These are phyloP conservation scores for Rosa hybrid DNA, from an alignment of 331 rosid species.

Conservation along the genomic window DNA sequence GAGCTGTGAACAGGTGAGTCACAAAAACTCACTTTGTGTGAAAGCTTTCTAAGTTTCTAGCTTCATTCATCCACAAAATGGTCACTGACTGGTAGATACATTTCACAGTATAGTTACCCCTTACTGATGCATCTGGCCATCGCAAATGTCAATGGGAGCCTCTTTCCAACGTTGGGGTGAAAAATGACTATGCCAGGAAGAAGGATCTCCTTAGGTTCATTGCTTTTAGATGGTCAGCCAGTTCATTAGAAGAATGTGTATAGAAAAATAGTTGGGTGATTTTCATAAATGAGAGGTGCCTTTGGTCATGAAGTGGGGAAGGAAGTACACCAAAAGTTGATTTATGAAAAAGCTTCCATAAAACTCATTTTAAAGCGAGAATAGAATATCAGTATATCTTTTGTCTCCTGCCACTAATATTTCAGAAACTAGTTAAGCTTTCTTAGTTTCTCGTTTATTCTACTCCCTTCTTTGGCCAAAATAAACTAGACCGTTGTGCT, in stretches of 20 bases:
- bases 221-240: slow-evolving; percentile 16
- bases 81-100: slow-evolving; percentile 28
- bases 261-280: not conserved
- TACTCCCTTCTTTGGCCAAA: not conserved
- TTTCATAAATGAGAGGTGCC: slow-evolving; percentile 1
- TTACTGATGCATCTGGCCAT: slow-evolving; percentile 34
- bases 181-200: slow-evolving; percentile 27
- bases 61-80: slow-evolving; percentile 24
- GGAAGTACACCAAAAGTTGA: not conserved
- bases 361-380: not conserved
- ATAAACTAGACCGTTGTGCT: not conserved
- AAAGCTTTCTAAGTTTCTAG: slow-evolving; percentile 30
- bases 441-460: not conserved
- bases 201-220: slow-evolving; percentile 16
- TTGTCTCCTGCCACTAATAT: not conserved
- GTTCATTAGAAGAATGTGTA: not conserved
- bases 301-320: not conserved
- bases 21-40: slow-evolving; percentile 28
- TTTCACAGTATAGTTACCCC: slow-evolving; percentile 20
- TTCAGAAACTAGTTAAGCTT: not conserved
- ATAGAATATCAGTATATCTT: not conserved
- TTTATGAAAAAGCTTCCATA: not conserved
- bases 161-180: slow-evolving; percentile 21
- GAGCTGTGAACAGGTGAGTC: slow-evolving; percentile 66
- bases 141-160: slow-evolving; percentile 11